phyloP scores from a whole-genome alignment of 2,329 filamentous ascomycete species.

The Trichoderma asperellum region DNA sequence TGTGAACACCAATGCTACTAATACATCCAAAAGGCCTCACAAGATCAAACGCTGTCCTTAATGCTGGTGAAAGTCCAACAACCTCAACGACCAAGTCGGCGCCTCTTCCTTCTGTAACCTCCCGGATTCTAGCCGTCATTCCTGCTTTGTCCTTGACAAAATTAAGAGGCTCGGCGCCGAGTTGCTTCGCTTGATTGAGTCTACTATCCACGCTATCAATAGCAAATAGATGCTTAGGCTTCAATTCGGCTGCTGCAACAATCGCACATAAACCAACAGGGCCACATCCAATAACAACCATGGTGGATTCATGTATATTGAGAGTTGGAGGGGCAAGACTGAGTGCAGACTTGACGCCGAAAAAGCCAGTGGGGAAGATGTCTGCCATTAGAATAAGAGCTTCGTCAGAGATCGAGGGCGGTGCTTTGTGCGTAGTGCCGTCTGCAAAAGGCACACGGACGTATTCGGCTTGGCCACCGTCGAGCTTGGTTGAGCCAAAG shows the following conservation, averaged over 20 bases:
- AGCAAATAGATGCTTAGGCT: constrained; percentile 75
- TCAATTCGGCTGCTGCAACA: constrained; percentile 74
- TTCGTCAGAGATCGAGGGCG: constrained; percentile 69
- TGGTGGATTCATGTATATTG: constrained; percentile 58
- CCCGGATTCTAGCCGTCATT: constrained; percentile 70
- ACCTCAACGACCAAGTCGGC: constrained; percentile 85
- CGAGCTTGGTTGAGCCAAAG: constrained; percentile 70
- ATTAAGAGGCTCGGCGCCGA: constrained; percentile 85
- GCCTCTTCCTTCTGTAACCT: constrained; percentile 77
- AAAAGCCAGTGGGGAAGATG: constrained; percentile 87
- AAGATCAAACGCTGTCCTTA: constrained; percentile 72
- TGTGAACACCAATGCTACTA: constrained; percentile 76
- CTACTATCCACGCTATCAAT: constrained; percentile 78
- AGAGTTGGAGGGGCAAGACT: constrained; percentile 54
- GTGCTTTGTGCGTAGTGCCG: constrained; percentile 74
- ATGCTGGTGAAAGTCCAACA: constrained; percentile 69
- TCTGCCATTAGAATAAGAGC: constrained; percentile 87
- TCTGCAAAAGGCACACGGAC: constrained; percentile 82
- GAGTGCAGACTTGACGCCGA: constrained; percentile 79
- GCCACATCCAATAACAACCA: constrained; percentile 83
- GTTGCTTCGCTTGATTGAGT: constrained; percentile 69
- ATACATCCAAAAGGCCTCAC: constrained; percentile 74
- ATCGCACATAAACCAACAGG: constrained; percentile 84
- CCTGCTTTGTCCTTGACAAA: constrained; percentile 69
- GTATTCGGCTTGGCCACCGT: constrained; percentile 82